Conservation (phyloP, 2,329 filamentous ascomycete species). For the Nigrospora osmanthi region DNA sequence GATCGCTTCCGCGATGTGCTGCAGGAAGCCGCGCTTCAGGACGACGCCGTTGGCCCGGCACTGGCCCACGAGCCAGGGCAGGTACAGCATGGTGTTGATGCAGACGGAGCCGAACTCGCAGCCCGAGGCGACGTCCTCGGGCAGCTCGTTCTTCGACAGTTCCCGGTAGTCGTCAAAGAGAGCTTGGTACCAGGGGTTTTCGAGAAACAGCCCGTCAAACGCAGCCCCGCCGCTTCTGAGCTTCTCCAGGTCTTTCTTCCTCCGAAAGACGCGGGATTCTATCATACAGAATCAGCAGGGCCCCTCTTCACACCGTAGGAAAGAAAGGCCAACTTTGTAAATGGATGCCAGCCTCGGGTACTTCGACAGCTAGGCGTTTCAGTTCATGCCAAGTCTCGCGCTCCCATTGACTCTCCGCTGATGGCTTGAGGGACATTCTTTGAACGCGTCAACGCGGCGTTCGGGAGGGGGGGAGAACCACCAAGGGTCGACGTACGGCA, state of each 20-base stretch:
- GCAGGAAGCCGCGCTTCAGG: conserved; percentile 53
- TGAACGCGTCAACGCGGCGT: neutral
- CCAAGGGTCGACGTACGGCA: conserved; percentile 17
- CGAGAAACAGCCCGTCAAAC: conserved; percentile 59
- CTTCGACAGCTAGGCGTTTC: conserved; percentile 19
- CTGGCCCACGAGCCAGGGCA: conserved; percentile 77
- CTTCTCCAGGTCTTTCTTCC: conserved; percentile 51
- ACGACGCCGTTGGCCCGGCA: conserved; percentile 67
- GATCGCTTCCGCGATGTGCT: conserved; percentile 67
- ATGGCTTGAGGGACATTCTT: conserved; percentile 18
- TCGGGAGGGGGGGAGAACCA: neutral
- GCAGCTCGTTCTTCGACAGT: conserved; percentile 50
- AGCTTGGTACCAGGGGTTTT: conserved; percentile 66
- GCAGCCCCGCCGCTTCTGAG: conserved; percentile 30
- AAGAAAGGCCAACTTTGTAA: conserved; percentile 14
- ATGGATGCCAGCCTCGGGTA: conserved; percentile 25
- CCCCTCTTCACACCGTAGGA: neutral
- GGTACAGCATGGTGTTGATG: conserved; percentile 84
- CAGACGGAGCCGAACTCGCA: conserved; percentile 77
- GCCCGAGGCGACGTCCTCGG: conserved; percentile 60
- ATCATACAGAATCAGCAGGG: neutral
- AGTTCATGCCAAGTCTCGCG: conserved; percentile 20
- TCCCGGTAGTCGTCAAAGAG: conserved; percentile 65
- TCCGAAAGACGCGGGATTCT: conserved; percentile 43
- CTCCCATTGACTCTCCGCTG: conserved; percentile 17